These are phyloP conservation scores for Xylariaceae sp. DNA, from an alignment of 2,329 filamentous ascomycete species.

Conservation along the genomic window DNA sequence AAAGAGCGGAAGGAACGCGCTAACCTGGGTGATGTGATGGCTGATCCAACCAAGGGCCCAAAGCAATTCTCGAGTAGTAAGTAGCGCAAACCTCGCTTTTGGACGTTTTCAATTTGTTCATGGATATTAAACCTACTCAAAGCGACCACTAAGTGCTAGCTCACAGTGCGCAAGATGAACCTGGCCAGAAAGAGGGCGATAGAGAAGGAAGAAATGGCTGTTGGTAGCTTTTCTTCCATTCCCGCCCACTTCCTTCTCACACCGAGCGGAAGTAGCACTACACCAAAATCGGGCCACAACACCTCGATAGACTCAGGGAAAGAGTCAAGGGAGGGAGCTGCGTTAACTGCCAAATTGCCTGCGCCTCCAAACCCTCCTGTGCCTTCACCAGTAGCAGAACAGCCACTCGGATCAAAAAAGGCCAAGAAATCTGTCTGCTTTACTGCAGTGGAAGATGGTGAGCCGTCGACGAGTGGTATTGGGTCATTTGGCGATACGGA, in stretches of 20 bases:
- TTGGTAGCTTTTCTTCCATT: conserved; percentile 31
- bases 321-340: too few species aligned
- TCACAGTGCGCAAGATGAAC: conserved; percentile 28
- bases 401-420: conserved; percentile 11
- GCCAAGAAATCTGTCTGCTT: conserved; percentile 36
- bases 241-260: conserved; percentile 25
- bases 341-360: too few species aligned
- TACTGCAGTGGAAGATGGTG: conserved; percentile 16
- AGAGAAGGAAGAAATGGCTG: conserved; percentile 37
- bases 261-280: conserved; percentile 7
- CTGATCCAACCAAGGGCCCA: conserved; percentile 36
- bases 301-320: too few species aligned
- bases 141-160: too few species aligned
- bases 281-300: too few species aligned
- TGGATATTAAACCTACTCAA: too few species aligned
- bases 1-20: conserved; percentile 28
- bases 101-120: too few species aligned
- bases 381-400: too few species aligned
- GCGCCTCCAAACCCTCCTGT: too few species aligned
- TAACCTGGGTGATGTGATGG: conserved; percentile 34
- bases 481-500: too few species aligned
- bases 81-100: too few species aligned
- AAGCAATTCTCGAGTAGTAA: conserved; percentile 34
- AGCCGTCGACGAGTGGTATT: not conserved
- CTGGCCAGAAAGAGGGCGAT: conserved; percentile 38